Conservation (phyloP, 495 filamentous ascomycete genomes). For the Massariosphaeria phaeospora region DNA sequence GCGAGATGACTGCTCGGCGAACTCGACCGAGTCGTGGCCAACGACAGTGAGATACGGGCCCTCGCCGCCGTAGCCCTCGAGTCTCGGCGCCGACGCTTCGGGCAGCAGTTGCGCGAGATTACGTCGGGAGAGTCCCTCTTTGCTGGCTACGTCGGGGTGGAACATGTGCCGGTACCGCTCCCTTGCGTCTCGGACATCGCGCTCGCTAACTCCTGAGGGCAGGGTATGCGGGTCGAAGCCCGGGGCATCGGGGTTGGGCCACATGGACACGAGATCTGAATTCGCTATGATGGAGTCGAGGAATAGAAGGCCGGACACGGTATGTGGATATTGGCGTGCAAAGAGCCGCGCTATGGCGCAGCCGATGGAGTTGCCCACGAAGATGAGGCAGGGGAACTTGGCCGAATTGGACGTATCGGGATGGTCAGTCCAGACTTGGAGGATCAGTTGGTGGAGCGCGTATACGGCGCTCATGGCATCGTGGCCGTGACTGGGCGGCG, state of each 20-base stretch:
- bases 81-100: slow-evolving; percentile 43
- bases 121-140: slow-evolving; percentile 52
- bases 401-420: slow-evolving; percentile 6
- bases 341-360: slow-evolving; percentile 56
- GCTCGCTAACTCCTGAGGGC: slow-evolving; percentile 44
- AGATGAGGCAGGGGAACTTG: slow-evolving; percentile 39
- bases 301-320: slow-evolving; percentile 49
- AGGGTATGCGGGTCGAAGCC: slow-evolving; percentile 46
- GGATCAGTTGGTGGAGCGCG: slow-evolving; percentile 52
- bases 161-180: slow-evolving; percentile 44
- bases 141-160: slow-evolving; percentile 51
- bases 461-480: slow-evolving; percentile 46
- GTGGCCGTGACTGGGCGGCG: slow-evolving; percentile 48
- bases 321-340: slow-evolving; percentile 45
- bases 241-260: slow-evolving; percentile 54
- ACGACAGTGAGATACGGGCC: slow-evolving; percentile 52
- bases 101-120: slow-evolving; percentile 51
- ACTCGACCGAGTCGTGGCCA: slow-evolving; percentile 57
- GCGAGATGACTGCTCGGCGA: slow-evolving; percentile 47
- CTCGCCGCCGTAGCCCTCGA: slow-evolving; percentile 41
- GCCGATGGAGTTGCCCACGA: slow-evolving; percentile 58
- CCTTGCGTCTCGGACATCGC: slow-evolving; percentile 47
- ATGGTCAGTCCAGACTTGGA: slow-evolving; percentile 38
- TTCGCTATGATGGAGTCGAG: slow-evolving; percentile 62
- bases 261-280: slow-evolving; percentile 54